Conservation (phyloP, 352 stramenopile species). For the Aphanomyces invadans region DNA sequence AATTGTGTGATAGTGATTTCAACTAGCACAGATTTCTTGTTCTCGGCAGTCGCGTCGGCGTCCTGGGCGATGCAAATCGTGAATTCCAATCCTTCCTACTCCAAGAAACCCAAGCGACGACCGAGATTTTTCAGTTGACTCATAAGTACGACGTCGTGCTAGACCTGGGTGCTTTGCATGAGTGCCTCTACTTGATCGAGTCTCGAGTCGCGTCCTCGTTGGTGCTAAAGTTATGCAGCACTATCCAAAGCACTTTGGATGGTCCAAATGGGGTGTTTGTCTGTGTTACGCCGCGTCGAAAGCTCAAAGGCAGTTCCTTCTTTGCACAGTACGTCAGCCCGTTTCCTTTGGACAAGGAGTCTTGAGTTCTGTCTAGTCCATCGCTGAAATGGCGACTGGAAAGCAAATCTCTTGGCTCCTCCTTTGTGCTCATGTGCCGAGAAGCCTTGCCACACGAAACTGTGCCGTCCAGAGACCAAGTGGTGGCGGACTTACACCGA, state of each 20-base stretch:
- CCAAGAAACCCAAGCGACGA: background rate
- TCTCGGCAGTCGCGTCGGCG: background rate
- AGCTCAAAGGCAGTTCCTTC: constrained; percentile 7
- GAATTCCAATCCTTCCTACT: background rate
- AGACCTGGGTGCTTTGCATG: constrained; percentile 3
- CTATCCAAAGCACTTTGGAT: background rate
- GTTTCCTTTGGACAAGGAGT: background rate
- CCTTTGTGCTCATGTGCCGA: constrained; percentile 1
- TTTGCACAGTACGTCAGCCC: constrained; percentile 7
- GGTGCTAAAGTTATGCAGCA: background rate
- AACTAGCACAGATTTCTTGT: background rate
- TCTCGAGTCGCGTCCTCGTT: constrained; percentile 4
- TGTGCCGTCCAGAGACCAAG: background rate
- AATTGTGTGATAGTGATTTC: background rate
- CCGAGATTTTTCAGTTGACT: background rate
- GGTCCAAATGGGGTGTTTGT: background rate
- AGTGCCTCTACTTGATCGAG: constrained; percentile 11
- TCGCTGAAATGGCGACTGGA: background rate
- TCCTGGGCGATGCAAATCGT: background rate
- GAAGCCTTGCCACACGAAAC: background rate
- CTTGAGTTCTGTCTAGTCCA: too few species aligned
- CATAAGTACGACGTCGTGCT: background rate
- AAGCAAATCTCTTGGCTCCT: background rate
- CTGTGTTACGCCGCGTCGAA: constrained; percentile 1
- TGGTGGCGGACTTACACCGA: background rate